Evolutionary conservation across 805 yeast species (phyloP).

Genomic region (Clavispora santaluciae): DNA sequence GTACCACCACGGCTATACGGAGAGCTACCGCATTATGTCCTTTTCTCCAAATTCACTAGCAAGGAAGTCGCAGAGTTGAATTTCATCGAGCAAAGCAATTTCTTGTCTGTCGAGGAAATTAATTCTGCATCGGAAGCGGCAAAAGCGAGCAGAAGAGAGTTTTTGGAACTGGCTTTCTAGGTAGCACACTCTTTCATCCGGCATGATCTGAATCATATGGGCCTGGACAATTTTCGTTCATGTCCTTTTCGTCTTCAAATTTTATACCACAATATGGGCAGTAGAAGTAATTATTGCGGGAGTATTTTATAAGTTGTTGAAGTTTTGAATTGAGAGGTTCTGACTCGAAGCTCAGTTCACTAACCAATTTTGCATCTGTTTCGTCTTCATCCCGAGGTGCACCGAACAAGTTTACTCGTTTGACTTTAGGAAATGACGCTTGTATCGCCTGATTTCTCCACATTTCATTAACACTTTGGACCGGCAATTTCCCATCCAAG

Average conservation of each 20-base stretch:
- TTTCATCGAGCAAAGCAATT: conserved; percentile 15
- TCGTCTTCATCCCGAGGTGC: background rate
- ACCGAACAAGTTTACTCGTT: background rate
- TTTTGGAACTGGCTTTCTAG: conserved; percentile 9
- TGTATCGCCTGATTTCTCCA: conserved; percentile 34
- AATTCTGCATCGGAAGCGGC: conserved; percentile 13
- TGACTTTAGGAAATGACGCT: background rate
- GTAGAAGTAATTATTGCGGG: conserved; percentile 8
- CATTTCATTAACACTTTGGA: conserved; percentile 23
- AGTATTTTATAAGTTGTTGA: conserved; percentile 1
- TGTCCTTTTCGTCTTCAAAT: conserved; percentile 6
- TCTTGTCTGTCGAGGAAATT: conserved; percentile 12
- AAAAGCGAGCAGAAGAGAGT: conserved; percentile 1
- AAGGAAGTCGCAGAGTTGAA: conserved; percentile 10
- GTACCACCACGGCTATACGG: conserved; percentile 20
- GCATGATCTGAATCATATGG: conserved; percentile 1
- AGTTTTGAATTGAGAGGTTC: conserved; percentile 1
- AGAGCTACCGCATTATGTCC: conserved; percentile 10
- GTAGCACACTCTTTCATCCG: background rate
- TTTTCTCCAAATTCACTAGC: conserved; percentile 16
- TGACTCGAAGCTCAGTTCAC: background rate
- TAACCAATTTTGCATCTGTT: background rate
- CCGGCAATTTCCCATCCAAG: conserved; percentile 11
- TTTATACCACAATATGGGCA: conserved; percentile 13
- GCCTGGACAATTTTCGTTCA: conserved; percentile 14